Evolutionary conservation across 139 green algal genomes (phyloP), one percentile per base, ranked within the genome.

Genomic region (Astrephomene gubernaculifera): DNA sequence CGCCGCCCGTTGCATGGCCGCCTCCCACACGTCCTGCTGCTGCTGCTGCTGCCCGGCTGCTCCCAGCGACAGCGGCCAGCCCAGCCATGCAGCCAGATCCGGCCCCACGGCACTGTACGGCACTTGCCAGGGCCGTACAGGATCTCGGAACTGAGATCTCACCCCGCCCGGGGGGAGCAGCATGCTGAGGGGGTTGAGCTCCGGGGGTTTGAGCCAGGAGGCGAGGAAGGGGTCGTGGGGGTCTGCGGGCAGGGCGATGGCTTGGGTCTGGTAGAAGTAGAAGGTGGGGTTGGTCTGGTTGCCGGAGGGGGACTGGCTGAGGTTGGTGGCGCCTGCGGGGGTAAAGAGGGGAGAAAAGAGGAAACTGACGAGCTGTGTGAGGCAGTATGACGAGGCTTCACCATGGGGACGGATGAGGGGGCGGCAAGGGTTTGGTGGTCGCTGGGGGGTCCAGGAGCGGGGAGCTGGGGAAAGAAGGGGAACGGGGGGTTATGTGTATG

Each of bases 121-220:
- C 31, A 88, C 68, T 1, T 19, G n/a, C 86, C 83, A 92, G 35
- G 86, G 64, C 0, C 83, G 80, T n/a, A 86, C 54, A 9, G 89
- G 89, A 71, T 92, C 89, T 2, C 89, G 81, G 79, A 90, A 87
- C 87, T 92, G 89, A 8, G 87, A 83, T 24, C 86, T 81, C 17
- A 80, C 86, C 68, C 83, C 87, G 35, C 79, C 84, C 29, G 63
- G 45, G 1, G 80, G 80, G 27, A 60, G 79, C 38, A 24, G 2
- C 36, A 86, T 68, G 36, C 73, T 71, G 27, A 86, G 71, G 3
- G 86, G 88, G 73, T 87, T 91, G 78, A 6, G 35, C 22, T 38
- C 27, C 2, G 57, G 45, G 6, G 78, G 79, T 44, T 90, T 90
- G 69, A 60, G 68, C 90, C 90, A 93, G 31, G 44, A 29, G 6